phyloP scores from a whole-genome alignment of 2,329 filamentous ascomycete species.

The Aspergillus transmontanensis region DNA sequence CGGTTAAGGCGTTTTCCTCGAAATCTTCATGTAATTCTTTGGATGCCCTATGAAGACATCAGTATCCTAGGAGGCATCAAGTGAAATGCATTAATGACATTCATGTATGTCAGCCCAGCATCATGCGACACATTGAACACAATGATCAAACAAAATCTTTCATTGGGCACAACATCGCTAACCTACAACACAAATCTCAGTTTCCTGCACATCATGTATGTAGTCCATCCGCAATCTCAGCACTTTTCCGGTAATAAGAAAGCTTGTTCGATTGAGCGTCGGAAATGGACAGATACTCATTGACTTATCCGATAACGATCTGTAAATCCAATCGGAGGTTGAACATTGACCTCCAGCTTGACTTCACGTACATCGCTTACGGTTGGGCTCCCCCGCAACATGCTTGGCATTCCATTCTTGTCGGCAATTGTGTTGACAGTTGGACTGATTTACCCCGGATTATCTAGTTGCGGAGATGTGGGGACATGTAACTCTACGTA shows the following conservation, averaged over 20 bases:
- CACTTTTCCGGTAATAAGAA: neutral
- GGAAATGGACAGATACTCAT: neutral
- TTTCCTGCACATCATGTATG: neutral
- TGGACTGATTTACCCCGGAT: neutral
- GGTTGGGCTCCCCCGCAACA: neutral
- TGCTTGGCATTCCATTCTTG: neutral
- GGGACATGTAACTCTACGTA: neutral
- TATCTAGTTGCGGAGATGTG: neutral
- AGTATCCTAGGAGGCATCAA: no score
- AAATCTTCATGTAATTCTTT: neutral
- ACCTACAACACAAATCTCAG: neutral
- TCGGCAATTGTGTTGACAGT: neutral
- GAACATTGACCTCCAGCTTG: neutral
- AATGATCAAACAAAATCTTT: neutral
- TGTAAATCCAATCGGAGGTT: neutral
- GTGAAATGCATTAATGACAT: no score
- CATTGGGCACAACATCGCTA: neutral
- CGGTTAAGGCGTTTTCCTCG: neutral
- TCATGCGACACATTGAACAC: neutral
- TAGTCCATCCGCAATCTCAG: neutral
- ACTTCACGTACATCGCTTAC: neutral
- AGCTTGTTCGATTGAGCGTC: neutral
- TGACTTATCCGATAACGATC: neutral
- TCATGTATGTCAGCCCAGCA: no score
- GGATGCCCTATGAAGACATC: neutral